Evolutionary conservation across 139 green algal species (phyloP).

Genomic region (Picochlorum costavermella): DNA sequence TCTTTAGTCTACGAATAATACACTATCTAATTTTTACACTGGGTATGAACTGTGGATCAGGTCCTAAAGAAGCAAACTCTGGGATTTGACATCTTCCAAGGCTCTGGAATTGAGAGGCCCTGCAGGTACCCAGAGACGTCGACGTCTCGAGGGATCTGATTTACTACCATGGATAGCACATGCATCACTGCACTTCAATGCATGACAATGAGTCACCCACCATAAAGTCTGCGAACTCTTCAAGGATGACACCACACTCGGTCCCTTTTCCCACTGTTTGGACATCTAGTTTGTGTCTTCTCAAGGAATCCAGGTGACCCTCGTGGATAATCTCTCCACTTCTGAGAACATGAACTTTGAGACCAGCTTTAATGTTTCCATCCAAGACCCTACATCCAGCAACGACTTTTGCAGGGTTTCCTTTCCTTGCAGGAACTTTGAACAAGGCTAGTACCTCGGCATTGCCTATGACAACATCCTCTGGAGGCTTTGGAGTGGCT

Average conservation of each 20-base stretch:
- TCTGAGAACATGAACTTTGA: constrained; percentile 51
- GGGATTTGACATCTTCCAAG: no score
- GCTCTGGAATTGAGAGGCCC: no score
- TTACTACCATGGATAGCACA: no score
- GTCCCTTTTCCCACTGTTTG: constrained; percentile 54
- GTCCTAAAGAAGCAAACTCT: no score
- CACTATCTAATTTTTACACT: no score
- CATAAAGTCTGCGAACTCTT: constrained; percentile 46
- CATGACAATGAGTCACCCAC: constrained; percentile 61
- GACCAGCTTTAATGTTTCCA: constrained; percentile 23
- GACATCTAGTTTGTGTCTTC: constrained; percentile 65
- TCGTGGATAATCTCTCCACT: constrained; percentile 39
- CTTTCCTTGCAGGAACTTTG: constrained; percentile 15
- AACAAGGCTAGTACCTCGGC: constrained; percentile 45
- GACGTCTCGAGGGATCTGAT: no score
- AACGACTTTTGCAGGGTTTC: constrained; percentile 24
- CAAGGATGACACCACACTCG: constrained; percentile 74
- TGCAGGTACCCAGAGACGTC: no score
- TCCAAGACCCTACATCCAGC: constrained; percentile 50
- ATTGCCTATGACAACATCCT: constrained; percentile 36
- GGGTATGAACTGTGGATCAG: no score
- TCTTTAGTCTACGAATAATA: no score
- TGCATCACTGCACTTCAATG: constrained; percentile 21
- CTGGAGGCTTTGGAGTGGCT: constrained; percentile 17
- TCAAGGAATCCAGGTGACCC: constrained; percentile 50